Base-by-base conservation (phyloP, 805 yeast genomes). In the Candida tammaniensis region DNA sequence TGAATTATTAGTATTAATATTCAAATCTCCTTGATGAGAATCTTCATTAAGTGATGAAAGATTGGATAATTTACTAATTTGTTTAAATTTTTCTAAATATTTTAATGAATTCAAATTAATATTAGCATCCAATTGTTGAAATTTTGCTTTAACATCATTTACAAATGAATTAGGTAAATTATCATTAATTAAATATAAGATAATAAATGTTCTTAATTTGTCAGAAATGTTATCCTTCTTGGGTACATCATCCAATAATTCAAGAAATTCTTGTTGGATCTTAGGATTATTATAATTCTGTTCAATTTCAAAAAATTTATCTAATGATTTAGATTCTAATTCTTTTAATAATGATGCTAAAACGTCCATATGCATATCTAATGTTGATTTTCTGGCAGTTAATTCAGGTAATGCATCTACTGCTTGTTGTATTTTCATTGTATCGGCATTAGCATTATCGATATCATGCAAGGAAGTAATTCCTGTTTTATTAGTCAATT, bases 301-400 rank as follows among this genome's bases (percentile, higher is more conserved):
- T 62, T 93, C 99, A 41, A 93, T 79, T 61, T 93, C 98, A 57
- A 91, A 93, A 48, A 89, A 84, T 36, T 88, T 79, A 51, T 94
- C 98, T 47, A 93, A 70, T 12, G 82, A 81, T 45, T 91, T 83
- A n/a, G 82, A 80, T 50, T 91, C 93, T 40, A 93, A 70, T 46
- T 88, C 87, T 52, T 81, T 79, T 40, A 93, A 73, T 33, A 93
- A 66, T 13, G 88, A 76, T 7, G 96, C 86, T 42, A 94, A 77
- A 17, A 93, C 89, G 51, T 86, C 88, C 96, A 93, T 91, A 62
- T 93, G 99, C 81, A 86, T 85, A 63, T 93, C 99, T 48, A 93
- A 82, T 20, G 87, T 78, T 34, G 79, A 71, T 57, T 93, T 93
- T 49, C 95, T 77, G 5, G 87, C 85, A 0, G 97, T 86, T 41